Evolutionary conservation across 1,284 basidiomycete genomes (phyloP).

Genomic region (Ustilago sp.): DNA sequence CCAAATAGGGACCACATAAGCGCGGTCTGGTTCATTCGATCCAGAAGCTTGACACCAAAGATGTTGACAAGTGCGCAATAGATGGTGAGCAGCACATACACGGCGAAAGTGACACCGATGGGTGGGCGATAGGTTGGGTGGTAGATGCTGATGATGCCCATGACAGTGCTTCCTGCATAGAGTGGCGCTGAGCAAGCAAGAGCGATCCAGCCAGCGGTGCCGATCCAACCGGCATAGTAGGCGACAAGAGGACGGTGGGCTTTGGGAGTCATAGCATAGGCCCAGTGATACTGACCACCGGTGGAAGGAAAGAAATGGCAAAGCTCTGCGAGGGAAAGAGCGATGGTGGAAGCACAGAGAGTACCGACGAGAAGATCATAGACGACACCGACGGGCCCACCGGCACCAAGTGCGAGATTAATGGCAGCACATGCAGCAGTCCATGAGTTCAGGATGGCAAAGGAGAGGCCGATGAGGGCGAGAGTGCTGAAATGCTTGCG

Average conservation of each 20-base stretch:
- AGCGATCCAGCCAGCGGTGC: slow-evolving; percentile 41
- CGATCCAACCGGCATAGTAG: slow-evolving; percentile 41
- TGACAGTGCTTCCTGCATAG: slow-evolving; percentile 25
- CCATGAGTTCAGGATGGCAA: slow-evolving; percentile 54
- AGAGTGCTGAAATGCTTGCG: slow-evolving; percentile 47
- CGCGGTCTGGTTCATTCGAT: slow-evolving; percentile 39
- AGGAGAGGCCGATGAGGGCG: slow-evolving; percentile 43
- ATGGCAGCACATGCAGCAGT: slow-evolving; percentile 35
- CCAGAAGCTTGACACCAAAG: slow-evolving; percentile 31
- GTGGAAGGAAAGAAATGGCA: slow-evolving; percentile 43
- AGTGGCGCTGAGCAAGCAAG: slow-evolving; percentile 40
- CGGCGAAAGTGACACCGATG: slow-evolving; percentile 26
- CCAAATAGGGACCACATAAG: slow-evolving; percentile 30
- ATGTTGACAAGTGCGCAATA: slow-evolving; percentile 45
- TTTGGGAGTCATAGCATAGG: slow-evolving; percentile 34
- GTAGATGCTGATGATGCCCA: slow-evolving; percentile 33
- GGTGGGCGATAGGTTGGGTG: slow-evolving; percentile 18
- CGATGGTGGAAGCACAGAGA: slow-evolving; percentile 31
- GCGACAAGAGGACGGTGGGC: slow-evolving; percentile 13
- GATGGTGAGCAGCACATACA: slow-evolving; percentile 36
- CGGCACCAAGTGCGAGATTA: slow-evolving; percentile 38
- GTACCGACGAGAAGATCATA: slow-evolving; percentile 41
- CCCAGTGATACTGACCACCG: slow-evolving; percentile 53
- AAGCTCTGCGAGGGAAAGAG: slow-evolving; percentile 38
- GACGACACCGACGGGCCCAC: slow-evolving; percentile 37